These are phyloP conservation scores for Tetraselmis chui DNA, from an alignment of 139 green algal species.

Conservation along the genomic window DNA sequence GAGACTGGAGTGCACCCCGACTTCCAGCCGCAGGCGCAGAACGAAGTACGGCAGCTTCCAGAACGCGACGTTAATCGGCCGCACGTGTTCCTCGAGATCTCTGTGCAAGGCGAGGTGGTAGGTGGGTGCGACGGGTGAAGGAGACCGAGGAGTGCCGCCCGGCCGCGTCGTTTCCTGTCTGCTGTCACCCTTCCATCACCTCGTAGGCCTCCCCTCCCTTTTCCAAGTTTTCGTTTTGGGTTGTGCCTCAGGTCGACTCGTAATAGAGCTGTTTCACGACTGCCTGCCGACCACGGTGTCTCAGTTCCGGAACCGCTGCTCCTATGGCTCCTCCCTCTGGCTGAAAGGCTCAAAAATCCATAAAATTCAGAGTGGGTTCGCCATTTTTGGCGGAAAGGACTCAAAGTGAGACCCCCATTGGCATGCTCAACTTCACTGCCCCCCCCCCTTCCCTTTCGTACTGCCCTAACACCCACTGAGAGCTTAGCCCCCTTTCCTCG, in stretches of 20 bases:
- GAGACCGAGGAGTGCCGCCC: no score
- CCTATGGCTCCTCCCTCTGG: constrained; percentile 2
- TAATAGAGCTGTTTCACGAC: constrained; percentile 10
- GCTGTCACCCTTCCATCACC: no score
- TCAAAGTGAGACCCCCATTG: constrained; percentile 1
- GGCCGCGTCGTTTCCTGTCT: no score
- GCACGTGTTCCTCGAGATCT: constrained; percentile 7
- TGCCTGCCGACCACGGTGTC: neutral
- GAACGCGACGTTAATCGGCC: constrained; percentile 2
- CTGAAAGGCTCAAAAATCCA: constrained; percentile 8
- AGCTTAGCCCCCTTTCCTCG: neutral
- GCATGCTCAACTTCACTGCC: neutral
- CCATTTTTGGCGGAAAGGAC: constrained; percentile 6
- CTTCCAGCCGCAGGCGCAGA: neutral
- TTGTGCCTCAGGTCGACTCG: neutral
- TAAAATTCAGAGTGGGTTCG: constrained; percentile 5
- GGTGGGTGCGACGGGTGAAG: no score
- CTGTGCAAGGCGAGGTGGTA: neutral
- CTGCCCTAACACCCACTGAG: constrained; percentile 1
- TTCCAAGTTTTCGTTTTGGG: neutral
- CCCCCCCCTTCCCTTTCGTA: neutral
- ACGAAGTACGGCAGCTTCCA: neutral
- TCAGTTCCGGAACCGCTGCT: constrained; percentile 2
- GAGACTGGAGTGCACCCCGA: constrained; percentile 18
- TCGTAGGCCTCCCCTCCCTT: no score